Evolutionary conservation across 768 basidiomycete genomes (phyloP).

Genomic region (Amanita subjunquillea): DNA sequence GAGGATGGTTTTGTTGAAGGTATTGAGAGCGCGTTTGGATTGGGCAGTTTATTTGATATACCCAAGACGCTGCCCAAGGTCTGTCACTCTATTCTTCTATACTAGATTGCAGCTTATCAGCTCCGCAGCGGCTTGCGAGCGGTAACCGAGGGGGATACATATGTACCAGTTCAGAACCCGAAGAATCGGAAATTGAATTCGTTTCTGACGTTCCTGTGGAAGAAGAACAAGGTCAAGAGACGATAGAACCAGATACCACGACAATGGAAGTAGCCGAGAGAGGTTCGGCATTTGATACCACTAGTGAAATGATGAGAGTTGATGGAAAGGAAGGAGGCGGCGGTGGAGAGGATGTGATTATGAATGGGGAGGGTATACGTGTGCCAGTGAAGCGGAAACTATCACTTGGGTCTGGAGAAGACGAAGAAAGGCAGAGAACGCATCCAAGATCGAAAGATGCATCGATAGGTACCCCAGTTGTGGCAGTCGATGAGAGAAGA

Average conservation of each 20-base stretch:
- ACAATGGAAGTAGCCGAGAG: background rate
- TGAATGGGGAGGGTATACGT: background rate
- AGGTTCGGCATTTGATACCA: background rate
- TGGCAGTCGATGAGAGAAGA: background rate
- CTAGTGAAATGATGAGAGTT: background rate
- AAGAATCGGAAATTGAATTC: background rate
- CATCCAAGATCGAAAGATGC: background rate
- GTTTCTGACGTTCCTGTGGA: background rate
- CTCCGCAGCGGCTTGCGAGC: background rate
- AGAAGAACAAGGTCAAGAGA: background rate
- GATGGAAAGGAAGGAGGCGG: background rate
- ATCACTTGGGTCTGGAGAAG: background rate
- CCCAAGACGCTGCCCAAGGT: background rate
- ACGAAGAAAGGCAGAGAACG: background rate
- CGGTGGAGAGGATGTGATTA: background rate
- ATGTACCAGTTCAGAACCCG: constrained; percentile 3
- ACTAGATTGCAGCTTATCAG: background rate
- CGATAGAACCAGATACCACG: background rate
- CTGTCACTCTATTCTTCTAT: background rate
- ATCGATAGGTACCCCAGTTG: background rate
- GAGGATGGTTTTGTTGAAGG: background rate
- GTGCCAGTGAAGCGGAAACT: background rate
- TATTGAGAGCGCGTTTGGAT: constrained; percentile 1
- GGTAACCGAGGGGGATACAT: background rate
- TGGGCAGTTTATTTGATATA: background rate